Percentiles rank a stretch among this genome's conserved stretches.
These are phyloP conservation scores for Corchorus capsularis DNA, from an alignment of 345 rosid species.

Conservation along the genomic window DNA sequence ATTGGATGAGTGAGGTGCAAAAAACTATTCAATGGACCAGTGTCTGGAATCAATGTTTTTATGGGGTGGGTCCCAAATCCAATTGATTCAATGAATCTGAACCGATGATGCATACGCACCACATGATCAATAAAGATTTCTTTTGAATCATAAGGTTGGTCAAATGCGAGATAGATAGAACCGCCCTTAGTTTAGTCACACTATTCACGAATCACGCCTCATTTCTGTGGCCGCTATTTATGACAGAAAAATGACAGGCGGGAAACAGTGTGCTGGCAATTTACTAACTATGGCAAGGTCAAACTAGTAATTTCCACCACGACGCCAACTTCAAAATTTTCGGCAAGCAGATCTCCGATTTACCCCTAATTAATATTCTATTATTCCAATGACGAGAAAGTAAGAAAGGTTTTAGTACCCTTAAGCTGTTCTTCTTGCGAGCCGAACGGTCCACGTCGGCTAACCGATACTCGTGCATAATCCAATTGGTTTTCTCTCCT, in stretches of 20 bases:
- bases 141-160: neutral
- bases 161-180: neutral
- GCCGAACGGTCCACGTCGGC: slow-evolving; percentile 90
- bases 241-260: neutral
- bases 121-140: neutral
- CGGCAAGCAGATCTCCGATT: slow-evolving; percentile 1
- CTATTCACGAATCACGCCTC: neutral
- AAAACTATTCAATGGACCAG: neutral
- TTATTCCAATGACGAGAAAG: neutral
- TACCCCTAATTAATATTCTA: neutral
- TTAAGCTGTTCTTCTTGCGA: slow-evolving; percentile 78
- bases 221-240: slow-evolving; percentile 12
- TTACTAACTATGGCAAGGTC: neutral
- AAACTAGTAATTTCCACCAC: slow-evolving; percentile 15
- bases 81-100: neutral
- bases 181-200: neutral
- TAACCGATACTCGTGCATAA: slow-evolving; percentile 95
- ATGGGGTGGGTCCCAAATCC: neutral
- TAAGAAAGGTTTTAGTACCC: slow-evolving; percentile 46
- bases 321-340: neutral
- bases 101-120: neutral
- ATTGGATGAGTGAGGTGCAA: neutral
- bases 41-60: neutral
- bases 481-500: slow-evolving; percentile 97
- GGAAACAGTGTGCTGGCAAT: neutral